Evolutionary conservation across 2,329 filamentous ascomycete genomes (phyloP), one percentile per base, ranked within the genome.

Genomic region (Ophiocordyceps sinensis): DNA sequence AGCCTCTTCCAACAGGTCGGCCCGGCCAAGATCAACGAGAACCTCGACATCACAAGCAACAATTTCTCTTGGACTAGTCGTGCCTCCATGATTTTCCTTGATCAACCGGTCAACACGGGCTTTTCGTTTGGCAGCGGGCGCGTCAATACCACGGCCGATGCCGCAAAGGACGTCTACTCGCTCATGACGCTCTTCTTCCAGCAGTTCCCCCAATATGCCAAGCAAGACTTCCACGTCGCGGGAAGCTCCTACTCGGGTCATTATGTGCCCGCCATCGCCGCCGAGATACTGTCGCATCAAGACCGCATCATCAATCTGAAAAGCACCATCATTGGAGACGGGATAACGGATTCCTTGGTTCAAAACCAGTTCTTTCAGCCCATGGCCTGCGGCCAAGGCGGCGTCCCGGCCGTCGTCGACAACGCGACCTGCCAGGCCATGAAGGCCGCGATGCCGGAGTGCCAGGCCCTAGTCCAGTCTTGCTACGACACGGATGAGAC

Each of bases 1-100:
- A 89, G 91, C 48, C 78, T 96, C 44, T 95, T 98, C 77, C 81
- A 95, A 69, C 89, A 96, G 67, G 82, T 96, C 45, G 91, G 91
- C 39, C 89, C 91, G 12, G 79, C 86, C 28, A 83, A 79, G 46
- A 78, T 96, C 59, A 74, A 83, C 59, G 75, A 87, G 71, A 81
- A 94, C 51, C 71, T 85, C 54, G 77, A 88, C 63, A 63, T 88
- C 42, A 75, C 85, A 54, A 78, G 79, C 71, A 98, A 98, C 67
- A 79, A 84, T 40, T 79, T 77, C 64, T 85, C 87, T 7, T 96
- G 91, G 91, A 96, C 95, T 68, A 79, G 77, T 61, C 96, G 96
- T 56, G 89, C 91, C 49, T 94, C 87, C 34, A 87, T 98, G 56
- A 95, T 98, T 66, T 98, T 96, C 82, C 79, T 98, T 48, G 91